phyloP scores from a whole-genome alignment of 2,329 filamentous ascomycete genomes.

The Leptographium wingfieldii region DNA sequence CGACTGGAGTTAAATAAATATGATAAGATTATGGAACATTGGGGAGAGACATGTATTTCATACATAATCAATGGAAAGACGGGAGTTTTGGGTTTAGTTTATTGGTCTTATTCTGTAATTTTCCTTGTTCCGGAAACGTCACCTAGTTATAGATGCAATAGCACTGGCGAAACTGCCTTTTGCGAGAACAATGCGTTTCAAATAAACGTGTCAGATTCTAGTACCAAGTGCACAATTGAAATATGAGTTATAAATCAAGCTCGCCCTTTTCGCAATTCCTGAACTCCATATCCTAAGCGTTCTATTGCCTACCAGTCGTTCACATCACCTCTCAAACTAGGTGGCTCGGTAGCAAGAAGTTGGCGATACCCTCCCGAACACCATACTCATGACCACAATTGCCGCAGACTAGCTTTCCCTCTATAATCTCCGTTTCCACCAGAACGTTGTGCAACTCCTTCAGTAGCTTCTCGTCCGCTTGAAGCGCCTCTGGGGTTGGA shows the following conservation, averaged over 20 bases:
- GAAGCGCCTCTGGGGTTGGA: conserved; percentile 48
- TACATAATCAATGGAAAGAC: not conserved
- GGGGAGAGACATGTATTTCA: not conserved
- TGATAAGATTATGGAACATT: not conserved
- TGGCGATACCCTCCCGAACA: conserved; percentile 91
- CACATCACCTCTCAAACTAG: conserved; percentile 46
- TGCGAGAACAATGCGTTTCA: not conserved
- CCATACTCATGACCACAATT: conserved; percentile 90
- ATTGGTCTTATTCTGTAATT: not conserved
- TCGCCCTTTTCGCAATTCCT: not conserved
- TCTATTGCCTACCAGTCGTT: not conserved
- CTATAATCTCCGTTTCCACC: conserved; percentile 78
- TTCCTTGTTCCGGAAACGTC: not conserved
- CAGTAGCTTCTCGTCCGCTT: conserved; percentile 55
- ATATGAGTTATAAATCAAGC: not conserved
- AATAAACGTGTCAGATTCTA: not conserved
- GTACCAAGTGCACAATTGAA: not conserved
- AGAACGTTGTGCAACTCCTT: conserved; percentile 70
- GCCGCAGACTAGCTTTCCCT: conserved; percentile 81
- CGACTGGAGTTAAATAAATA: not conserved
- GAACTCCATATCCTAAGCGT: not conserved
- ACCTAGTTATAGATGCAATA: not conserved
- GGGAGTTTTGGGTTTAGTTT: not conserved
- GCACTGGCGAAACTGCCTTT: not conserved
- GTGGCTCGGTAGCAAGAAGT: conserved; percentile 89